Evolutionary conservation across 2,329 filamentous ascomycete species (phyloP), one percentile per base, ranked within the genome.

Genomic region (Lecanosticta acicola): DNA sequence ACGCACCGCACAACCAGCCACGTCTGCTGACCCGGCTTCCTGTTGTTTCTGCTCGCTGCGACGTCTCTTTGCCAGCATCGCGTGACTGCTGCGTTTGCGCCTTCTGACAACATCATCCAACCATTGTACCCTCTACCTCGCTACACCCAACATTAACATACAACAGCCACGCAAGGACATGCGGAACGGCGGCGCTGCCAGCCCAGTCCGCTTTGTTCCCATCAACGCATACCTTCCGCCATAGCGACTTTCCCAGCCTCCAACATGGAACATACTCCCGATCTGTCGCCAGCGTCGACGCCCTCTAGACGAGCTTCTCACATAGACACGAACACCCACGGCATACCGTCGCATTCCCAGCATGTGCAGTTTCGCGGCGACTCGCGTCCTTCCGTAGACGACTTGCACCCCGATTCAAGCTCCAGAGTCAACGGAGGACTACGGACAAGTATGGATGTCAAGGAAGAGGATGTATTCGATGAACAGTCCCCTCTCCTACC

Each of bases 401-500:
- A 42, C 38, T 20, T 45, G 18, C 41, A 29, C 3, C 43, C 40
- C 26, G 36, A 45, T 34, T 41, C 44, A 14, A 20, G 33, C 24
- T 43, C 43, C 14, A 35, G 26, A 14, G 18, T 4, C 42, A 29
- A 41, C 38, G 51, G 39, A 5, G n/a, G 16, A 19, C 17, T 37
- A 4, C 35, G 35, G 14, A 37, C 17, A 19, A 37, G 35, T 17
- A 19, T 37, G 35, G 35, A 37, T 19, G 10, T 37, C 14, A 37
- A 19, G 10, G 18, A 37, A 5, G 35, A 37, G 16, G 35, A 18
- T 19, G 17, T 18, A 18, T 5, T 37, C 5, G 5, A 61, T 39
- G 63, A 66, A 51, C 54, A 59, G 19, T 63, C 61, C 10, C 62
- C 62, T 10, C 43, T 66, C 17, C 53, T 66, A 14, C 39, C 41